Evolutionary conservation across 2,329 filamentous ascomycete genomes (phyloP), one percentile per base, ranked within the genome.

Genomic region (Leptographium galeiforme): DNA sequence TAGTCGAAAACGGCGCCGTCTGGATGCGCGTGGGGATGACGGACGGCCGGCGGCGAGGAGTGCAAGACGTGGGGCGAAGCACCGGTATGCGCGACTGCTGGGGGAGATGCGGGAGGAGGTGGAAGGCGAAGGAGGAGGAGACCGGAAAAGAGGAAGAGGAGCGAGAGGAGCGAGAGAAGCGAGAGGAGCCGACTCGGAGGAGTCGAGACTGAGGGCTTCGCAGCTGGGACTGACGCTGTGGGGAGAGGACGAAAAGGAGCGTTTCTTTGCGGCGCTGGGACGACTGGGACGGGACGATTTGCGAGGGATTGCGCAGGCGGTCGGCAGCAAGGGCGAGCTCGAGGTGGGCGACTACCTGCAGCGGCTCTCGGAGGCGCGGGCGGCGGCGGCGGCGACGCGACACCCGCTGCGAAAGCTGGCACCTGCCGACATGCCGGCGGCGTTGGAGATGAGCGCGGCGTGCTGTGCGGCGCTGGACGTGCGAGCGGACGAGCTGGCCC

Each of bases 311-410:
- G 61, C 67, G 10, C 72, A 76, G 0, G 71, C 95, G 4, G 38
- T 48, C 16, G 72, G 72, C 0, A 84, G 80, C 38, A 97, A 97
- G 67, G 84, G 81, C 55, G 76, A 81, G 58, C 63, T 84, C 10
- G 89, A 96, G 67, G 80, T 93, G 38, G 75, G 76, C 33, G 78
- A 85, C 50, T 89, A 89, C 63, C 64, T 94, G 6, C 62, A 71
- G 8, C 64, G 86, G 1, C 72, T 96, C 6, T 71, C 81, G 11
- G 69, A 74, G 19, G 73, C 71, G 36, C 16, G 16, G 36, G 32
- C 19, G 43, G 38, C 30, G n/a, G 14, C 32, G 13, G 25, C 44
- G 30, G 25, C 30, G 34, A 12, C 48, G 65, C 33, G 1, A 18
- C 25, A 7, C 7, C 48, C 44, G 8, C 62, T 67, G 7, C 64